Evolutionary conservation across 768 basidiomycete genomes (phyloP), one percentile per base, ranked within the genome.

Genomic region (Pulveroboletus sp.): DNA sequence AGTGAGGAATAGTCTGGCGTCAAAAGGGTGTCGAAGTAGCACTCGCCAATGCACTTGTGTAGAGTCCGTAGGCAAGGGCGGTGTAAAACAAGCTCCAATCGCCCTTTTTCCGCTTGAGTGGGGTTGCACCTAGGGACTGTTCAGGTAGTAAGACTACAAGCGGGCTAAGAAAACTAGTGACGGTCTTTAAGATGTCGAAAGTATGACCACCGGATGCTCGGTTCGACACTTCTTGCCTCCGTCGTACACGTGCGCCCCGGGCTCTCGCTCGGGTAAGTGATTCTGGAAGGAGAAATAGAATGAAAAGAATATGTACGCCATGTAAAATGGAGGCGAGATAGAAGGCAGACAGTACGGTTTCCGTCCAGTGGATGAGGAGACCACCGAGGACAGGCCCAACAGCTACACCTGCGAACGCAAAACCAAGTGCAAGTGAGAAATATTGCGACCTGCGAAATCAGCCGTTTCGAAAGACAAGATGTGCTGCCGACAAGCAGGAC

Each of bases 331-430:
- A 64, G 8, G 85, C 78, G 40, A 83, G 57, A 65, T 89, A 93
- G 72, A 93, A 93, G 15, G 89, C 81, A 1, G 80, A 79, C 17
- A 89, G 65, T 9, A 78, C 58, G 14, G 71, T 68, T 6, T 75
- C 76, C 1, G 83, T 86, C 21, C 67, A 57, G 32, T 70, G 76
- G 60, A 93, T 80, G 36, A 90, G 61, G 32, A 88, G 50, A 44
- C 80, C 76, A 12, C 90, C 89, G 0, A 93, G 50, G 4, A 81
- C 75, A 5, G 93, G 93, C 0, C 93, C 93, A 17, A 88, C 28
- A 1, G 84, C 85, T 61, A 88, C 75, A n/a, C 93, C 93, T 8
- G 71, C 61, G 67, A 87, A 90, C 39, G 84, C 52, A 4, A 89
- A 71, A 1, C 93, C 93, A 2, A 81, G 68, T 39, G 72, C 70